Percentiles rank a stretch among this genome's conserved stretches.
Conservation (phyloP, 1,284 basidiomycete species). For the Abortiporus biennis region DNA sequence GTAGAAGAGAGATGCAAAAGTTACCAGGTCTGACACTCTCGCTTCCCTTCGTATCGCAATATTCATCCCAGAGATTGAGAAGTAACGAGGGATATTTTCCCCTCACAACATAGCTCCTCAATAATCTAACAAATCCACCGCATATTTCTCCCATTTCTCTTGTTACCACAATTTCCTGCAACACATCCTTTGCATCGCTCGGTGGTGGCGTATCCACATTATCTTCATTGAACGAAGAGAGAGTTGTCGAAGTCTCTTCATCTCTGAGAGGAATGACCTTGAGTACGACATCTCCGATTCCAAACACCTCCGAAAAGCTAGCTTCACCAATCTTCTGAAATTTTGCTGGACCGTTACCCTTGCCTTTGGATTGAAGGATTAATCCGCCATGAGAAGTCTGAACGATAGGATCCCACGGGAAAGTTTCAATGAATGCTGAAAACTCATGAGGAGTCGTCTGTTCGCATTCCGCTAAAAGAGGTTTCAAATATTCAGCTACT, state of each 20-base stretch:
- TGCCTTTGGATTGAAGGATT: constrained; percentile 14
- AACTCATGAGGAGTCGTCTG: constrained; percentile 68
- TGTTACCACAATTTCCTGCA: constrained; percentile 87
- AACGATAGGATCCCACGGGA: constrained; percentile 64
- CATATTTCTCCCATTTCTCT: constrained; percentile 69
- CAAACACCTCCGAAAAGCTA: constrained; percentile 96
- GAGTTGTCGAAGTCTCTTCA: constrained; percentile 31
- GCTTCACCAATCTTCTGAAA: constrained; percentile 94
- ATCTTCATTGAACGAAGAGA: constrained; percentile 57
- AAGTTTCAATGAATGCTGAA: constrained; percentile 72
- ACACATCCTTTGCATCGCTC: constrained; percentile 69
- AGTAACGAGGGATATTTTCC: constrained; percentile 80
- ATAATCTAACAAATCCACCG: constrained; percentile 71
- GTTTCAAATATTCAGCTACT: constrained; percentile 45
- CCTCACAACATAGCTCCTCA: constrained; percentile 79
- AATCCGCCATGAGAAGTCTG: constrained; percentile 21
- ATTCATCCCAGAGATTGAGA: constrained; percentile 84
- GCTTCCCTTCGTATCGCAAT: constrained; percentile 62
- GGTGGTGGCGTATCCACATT: constrained; percentile 55
- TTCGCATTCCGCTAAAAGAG: constrained; percentile 61
- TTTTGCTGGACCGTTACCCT: constrained; percentile 2
- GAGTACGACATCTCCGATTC: constrained; percentile 77
- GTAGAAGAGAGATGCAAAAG: constrained; percentile 13
- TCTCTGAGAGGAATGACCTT: constrained; percentile 79
- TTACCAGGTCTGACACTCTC: constrained; percentile 85